Base-by-base conservation (phyloP, 2,329 filamentous ascomycete genomes). In the Aureobasidium sp. region DNA sequence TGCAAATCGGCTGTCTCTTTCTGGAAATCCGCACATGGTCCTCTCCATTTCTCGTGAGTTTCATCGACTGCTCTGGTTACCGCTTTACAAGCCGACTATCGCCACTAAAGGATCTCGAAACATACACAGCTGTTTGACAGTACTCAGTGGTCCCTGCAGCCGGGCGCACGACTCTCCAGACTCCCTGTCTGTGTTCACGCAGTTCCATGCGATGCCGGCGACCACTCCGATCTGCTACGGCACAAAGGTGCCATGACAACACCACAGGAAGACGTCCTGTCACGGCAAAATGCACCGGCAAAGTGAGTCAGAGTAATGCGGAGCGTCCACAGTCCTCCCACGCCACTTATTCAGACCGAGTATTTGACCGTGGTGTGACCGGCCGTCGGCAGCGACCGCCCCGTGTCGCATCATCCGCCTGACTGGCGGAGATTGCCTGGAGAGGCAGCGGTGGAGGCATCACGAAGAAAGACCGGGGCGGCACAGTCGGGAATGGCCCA, bases 261-360 rank as follows among this genome's bases (percentile, higher is more conserved):
- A 27, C n/a, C 27, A 48, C 44, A 25, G 51, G 45, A 41, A 44
- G 57, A 60, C 57, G 45, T 60, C 31, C 31, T 34, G 9, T 25
- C 27, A 31, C 57, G 57, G 57, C 39, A 60, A 60, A 49, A 49
- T 8, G n/a, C 44, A 51, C 57, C 57, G 45, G 57, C 27, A 60
- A 34, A 60, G 56, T 42, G 57, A 60, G 45, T 60, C 57, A 60
- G 27, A 15, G 41, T 17, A 20, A n/a, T 59, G 55, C 34, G 55
- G 55, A 59, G 55, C 55, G 15, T 34, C 55, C 55, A 17, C 55
- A 48, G 7, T 44, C 22, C n/a, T 5, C 14, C 7, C 7, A 29
- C 41, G 31, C 55, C 31, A 47, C 41, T 59, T 48, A 59, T 59
- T 59, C 55, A 59, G 20, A 47, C 29, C 39, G n/a, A 47, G 34